These are phyloP conservation scores for Notholithocarpus densiflorus DNA, from an alignment of 306 rosid species.

Conservation along the genomic window DNA sequence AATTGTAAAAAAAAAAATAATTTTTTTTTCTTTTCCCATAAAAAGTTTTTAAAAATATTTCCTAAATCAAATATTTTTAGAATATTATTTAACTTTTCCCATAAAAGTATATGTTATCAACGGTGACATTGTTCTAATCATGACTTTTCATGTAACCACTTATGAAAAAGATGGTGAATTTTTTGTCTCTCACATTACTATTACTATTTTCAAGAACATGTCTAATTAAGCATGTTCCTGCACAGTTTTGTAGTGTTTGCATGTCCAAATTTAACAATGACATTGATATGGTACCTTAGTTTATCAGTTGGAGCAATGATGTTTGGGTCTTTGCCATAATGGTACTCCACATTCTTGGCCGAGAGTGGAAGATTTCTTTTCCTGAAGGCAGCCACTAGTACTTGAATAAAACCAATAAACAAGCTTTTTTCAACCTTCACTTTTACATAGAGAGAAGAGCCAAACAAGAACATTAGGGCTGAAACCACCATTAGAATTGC, in stretches of 20 bases:
- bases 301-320: conserved; percentile 28
- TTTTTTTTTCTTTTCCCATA: no score
- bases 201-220: no score
- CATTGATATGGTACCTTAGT: conserved; percentile 24
- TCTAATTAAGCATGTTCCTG: no score
- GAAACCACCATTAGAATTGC: conserved; percentile 33
- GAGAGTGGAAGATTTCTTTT: conserved; percentile 31
- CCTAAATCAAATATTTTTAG: no score
- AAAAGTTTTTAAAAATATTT: no score
- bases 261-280: not conserved
- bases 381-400: conserved; percentile 32
- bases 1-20: no score
- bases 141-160: no score
- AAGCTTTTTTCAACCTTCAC: conserved; percentile 23
- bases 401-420: conserved; percentile 32
- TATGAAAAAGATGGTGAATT: no score
- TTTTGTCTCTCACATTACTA: no score
- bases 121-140: no score
- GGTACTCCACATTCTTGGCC: conserved; percentile 16
- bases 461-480: conserved; percentile 31
- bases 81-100: no score
- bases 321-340: conserved; percentile 23
- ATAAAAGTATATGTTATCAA: no score
- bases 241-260: not conserved
- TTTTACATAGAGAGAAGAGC: conserved; percentile 42